Base-by-base conservation (phyloP, 2,329 filamentous ascomycete species). In the Berkeleyomyces rouxiae region DNA sequence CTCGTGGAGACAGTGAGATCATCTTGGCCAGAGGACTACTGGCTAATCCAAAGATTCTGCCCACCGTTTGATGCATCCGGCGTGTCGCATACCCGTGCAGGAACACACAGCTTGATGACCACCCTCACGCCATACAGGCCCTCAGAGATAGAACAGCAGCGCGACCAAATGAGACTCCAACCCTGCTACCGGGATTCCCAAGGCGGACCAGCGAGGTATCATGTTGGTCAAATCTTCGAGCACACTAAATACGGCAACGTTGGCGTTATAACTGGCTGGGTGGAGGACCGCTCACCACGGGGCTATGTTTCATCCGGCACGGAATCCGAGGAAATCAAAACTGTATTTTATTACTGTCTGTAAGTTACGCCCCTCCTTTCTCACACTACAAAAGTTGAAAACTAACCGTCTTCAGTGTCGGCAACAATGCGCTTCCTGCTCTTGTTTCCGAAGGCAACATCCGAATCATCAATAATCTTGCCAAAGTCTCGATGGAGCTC, bases 201-300 rank as follows among this genome's bases (percentile, higher is more conserved):
- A 16, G 16, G 60, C 42, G 61, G 40, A 39, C 63, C 42, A 3
- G 59, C 59, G 31, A 42, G 33, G 65, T 92, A 83, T 71, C 82
- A 78, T 59, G 81, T 96, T 58, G 93, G 93, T 0, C 87, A 95
- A 68, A 80, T 96, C 5, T 95, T 97, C 70, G 80, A 79, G 58
- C 93, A 99, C 73, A 83, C 79, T 65, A 81, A 90, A 55, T 96
- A 93, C 71, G 76, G 80, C 23, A 96, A 92, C 71, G 77, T 85
- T 58, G 91, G 86, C 16, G 81, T 95, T 36, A 87, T 99, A 64
- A 88, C 87, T 11, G 91, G 91, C n/a, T 99, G 92, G 91, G 85
- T 66, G 85, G 72, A 85, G 62, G 65, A 43, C 63, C 63, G 4
- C 10, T 55, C 23, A 3, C 7, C 42, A 1, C 16, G 9, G 23